Evolutionary conservation across 2,329 filamentous ascomycete genomes (phyloP), one percentile per base, ranked within the genome.

Genomic region (Scolecobasidium constrictum): DNA sequence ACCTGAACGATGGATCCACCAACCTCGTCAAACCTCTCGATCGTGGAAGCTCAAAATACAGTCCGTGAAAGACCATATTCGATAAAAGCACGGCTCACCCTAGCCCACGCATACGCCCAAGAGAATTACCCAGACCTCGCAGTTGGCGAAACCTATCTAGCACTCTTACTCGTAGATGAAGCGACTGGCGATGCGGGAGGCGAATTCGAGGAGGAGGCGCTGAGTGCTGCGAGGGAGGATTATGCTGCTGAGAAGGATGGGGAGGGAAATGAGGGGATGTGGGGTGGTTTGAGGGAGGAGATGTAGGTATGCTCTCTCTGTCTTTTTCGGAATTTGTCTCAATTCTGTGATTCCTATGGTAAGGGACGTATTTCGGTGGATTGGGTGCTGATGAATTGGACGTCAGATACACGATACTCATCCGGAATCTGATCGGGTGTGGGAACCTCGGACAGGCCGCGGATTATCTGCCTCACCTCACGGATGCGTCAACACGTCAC

Each of bases 51-150:
- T n/a, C n/a, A n/a, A 9, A 31, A 31, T 9, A 31, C 9, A 31
- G 22, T 42, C 13, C 26, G 18, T 13, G 20, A 42, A 3, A 21
- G 13, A 11, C 40, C 40, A 3, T 42, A 42, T 31, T 35, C 26
- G 11, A 42, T 42, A 9, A 16, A 42, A 19, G 7, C 20, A 3
- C 57, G 61, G 17, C 66, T 81, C 5, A 72, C 81, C 49, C 77
- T 88, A 22, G 86, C 86, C 18, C 65, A 74, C 23, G 68, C 83
- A 34, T 78, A 95, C 60, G 73, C 78, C 13, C 68, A 77, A 36
- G 71, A 95, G 37, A 85, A 78, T 28, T 96, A 94, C 60, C 86
- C 86, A 0, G 92, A 98, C 59, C 75, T 98, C 31, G 87, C 87
- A 4, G 81, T 82, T 9, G 86, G 86, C 23, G 88, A 95, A 67